Base-by-base conservation (phyloP, 2,329 filamentous ascomycete species). In the Fusarium dimerum region DNA sequence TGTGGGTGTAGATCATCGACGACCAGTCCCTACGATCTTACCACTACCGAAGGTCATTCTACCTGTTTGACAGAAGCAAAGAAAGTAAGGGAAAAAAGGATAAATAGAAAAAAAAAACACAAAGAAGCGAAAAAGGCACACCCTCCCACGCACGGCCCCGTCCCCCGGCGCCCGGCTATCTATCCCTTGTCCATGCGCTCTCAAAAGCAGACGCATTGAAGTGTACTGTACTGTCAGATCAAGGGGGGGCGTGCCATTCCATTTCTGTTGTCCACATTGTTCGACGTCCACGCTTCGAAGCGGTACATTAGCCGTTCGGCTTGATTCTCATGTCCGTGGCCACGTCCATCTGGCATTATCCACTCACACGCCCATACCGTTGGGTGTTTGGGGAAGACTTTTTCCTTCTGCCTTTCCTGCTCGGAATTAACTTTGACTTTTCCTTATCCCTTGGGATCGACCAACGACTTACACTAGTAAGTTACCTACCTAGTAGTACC, bases 401-500 rank as follows among this genome's bases (percentile, higher is more conserved):
- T 26, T 26, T 26, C 20, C 20, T 26, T 26, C 7, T 26, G 20
- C 7, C 20, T 26, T 26, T 26, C 20, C 20, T 26, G 20, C 20
- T 26, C 20, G 20, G 20, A 26, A 26, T 26, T 26, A 26, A 59
- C 62, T 43, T 60, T 54, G 55, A 60, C 46, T 48, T 59, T 61
- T 59, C 53, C 53, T 61, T 59, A 43, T 60, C 61, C 61, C 59
- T 60, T 60, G 62, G 54, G 20, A 26, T 26, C 20, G 20, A 26
- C 20, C 20, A 26, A 26, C 20, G 20, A 26, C 20, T 26, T 26
- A 26, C 20, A 26, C 20, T 26, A 26, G 20, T 26, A 26, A 26
- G 20, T 26, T 7, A 26, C 20, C 20, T 26, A 26, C 20, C 20
- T 26, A 26, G 20, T 7, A 4, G 7, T 26, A 26, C 7, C 20